Percentiles rank a stretch among this genome's conserved stretches.
Evolutionary conservation across 129 eudicot genomes (phyloP).

Genomic region (Gnaphalium uliginosum): DNA sequence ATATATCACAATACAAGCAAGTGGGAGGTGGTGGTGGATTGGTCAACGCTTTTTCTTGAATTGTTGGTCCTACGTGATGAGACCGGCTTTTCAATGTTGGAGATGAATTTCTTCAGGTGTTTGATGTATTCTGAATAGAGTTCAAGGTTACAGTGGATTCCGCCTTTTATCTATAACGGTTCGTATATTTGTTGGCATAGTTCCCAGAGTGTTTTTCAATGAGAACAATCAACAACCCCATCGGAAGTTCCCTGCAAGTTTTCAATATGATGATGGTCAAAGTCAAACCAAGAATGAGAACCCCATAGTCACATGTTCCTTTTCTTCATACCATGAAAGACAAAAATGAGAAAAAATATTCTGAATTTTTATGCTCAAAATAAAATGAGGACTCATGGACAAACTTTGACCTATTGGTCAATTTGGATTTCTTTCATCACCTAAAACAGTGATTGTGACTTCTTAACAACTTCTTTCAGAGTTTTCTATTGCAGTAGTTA

Average conservation of each 20-base stretch:
- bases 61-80: slow-evolving; percentile 46
- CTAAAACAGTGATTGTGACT: slow-evolving; percentile 27
- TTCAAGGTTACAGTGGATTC: slow-evolving; percentile 80
- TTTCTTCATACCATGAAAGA: not conserved
- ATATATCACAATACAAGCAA: too few species aligned
- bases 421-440: slow-evolving; percentile 9
- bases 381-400: not conserved
- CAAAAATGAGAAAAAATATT: not conserved
- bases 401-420: slow-evolving; percentile 22
- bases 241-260: slow-evolving; percentile 70
- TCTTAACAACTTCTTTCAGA: slow-evolving; percentile 20
- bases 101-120: slow-evolving; percentile 76
- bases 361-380: not conserved
- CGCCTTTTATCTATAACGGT: slow-evolving; percentile 88
- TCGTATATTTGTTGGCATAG: slow-evolving; percentile 77
- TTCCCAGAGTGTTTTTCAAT: slow-evolving; percentile 75
- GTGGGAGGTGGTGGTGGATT: slow-evolving; percentile 35
- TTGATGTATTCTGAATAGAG: slow-evolving; percentile 73
- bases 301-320: not conserved
- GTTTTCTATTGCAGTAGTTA: not conserved
- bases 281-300: slow-evolving; percentile 12
- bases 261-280: not conserved
- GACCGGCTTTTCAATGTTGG: slow-evolving; percentile 57
- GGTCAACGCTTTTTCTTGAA: slow-evolving; percentile 64
- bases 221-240: slow-evolving; percentile 84